These are phyloP conservation scores for Lasiosphaeria hispida DNA, from an alignment of 495 filamentous ascomycete genomes.

Conservation along the genomic window DNA sequence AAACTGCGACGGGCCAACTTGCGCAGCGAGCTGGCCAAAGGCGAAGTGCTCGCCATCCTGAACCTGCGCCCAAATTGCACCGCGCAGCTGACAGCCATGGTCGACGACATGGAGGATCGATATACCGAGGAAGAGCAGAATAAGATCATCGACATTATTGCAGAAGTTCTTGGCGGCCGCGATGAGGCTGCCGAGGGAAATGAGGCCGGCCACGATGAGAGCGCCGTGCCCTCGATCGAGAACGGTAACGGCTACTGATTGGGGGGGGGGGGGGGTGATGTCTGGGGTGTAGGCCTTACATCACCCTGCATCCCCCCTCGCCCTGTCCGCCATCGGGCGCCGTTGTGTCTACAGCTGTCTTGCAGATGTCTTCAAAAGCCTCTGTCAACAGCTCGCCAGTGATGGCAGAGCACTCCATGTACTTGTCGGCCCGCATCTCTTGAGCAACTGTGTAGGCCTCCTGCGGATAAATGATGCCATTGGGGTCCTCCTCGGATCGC, in stretches of 20 bases:
- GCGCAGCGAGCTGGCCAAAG: slow-evolving; percentile 42
- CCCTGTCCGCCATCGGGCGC: slow-evolving; percentile 44
- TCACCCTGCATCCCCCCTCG: slow-evolving; percentile 39
- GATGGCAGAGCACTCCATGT: slow-evolving; percentile 84
- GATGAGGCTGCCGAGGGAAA: slow-evolving; percentile 22
- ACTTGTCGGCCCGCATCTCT: slow-evolving; percentile 79
- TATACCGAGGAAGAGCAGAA: slow-evolving; percentile 43
- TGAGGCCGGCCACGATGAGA: slow-evolving; percentile 20
- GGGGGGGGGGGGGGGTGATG: no score
- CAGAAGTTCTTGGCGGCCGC: slow-evolving; percentile 39
- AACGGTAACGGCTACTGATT: slow-evolving; percentile 19
- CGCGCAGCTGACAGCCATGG: slow-evolving; percentile 36
- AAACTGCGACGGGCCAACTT: slow-evolving; percentile 31
- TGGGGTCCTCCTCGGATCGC: slow-evolving; percentile 59
- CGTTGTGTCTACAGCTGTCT: slow-evolving; percentile 62
- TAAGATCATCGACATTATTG: slow-evolving; percentile 41
- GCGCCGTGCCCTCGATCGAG: slow-evolving; percentile 30
- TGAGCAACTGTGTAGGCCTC: slow-evolving; percentile 74
- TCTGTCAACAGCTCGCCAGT: slow-evolving; percentile 77
- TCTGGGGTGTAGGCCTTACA: slow-evolving; percentile 23
- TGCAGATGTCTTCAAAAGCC: slow-evolving; percentile 75
- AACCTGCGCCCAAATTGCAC: slow-evolving; percentile 41
- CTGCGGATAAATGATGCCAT: slow-evolving; percentile 69
- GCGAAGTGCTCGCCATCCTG: slow-evolving; percentile 44
- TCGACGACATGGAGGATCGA: slow-evolving; percentile 47